phyloP scores from a whole-genome alignment of 257 asterid genomes.

The Solanum rostratum region DNA sequence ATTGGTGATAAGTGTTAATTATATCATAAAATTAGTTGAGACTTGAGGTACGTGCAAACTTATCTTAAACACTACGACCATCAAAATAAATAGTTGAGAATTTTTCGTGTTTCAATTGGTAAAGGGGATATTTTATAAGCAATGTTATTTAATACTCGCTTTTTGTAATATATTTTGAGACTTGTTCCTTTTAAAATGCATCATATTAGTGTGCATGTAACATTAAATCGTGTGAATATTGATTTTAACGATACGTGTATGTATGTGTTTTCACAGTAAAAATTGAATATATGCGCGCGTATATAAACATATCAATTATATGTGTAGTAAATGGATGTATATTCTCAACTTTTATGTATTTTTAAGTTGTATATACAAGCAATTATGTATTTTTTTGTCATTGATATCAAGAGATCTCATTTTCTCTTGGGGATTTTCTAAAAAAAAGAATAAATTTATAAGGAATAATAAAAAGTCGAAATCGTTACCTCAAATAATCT shows the following conservation, averaged over 20 bases:
- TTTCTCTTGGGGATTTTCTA: too few relatives aligned
- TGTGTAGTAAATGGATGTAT: too few relatives aligned
- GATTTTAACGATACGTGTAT: neutral
- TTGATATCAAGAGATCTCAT: too few relatives aligned
- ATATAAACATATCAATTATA: too few relatives aligned
- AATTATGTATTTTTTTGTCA: too few relatives aligned
- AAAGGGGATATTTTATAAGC: neutral
- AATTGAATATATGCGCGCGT: neutral
- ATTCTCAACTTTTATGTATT: too few relatives aligned
- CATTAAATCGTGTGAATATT: neutral
- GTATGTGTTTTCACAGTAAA: neutral
- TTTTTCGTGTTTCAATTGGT: neutral
- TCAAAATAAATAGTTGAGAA: neutral
- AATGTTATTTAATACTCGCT: accelerated
- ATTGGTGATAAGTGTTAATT: too few relatives aligned
- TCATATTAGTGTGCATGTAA: neutral
- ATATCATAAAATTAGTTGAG: neutral
- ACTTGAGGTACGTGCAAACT: neutral
- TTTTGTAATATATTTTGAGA: neutral
- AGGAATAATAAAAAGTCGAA: too few relatives aligned
- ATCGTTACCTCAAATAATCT: too few relatives aligned
- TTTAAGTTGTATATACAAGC: too few relatives aligned
- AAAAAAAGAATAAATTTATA: too few relatives aligned
- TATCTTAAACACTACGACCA: too few relatives aligned
- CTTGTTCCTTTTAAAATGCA: neutral